phyloP scores from a whole-genome alignment of 257 asterid genomes.

The Verbascum thapsus region DNA sequence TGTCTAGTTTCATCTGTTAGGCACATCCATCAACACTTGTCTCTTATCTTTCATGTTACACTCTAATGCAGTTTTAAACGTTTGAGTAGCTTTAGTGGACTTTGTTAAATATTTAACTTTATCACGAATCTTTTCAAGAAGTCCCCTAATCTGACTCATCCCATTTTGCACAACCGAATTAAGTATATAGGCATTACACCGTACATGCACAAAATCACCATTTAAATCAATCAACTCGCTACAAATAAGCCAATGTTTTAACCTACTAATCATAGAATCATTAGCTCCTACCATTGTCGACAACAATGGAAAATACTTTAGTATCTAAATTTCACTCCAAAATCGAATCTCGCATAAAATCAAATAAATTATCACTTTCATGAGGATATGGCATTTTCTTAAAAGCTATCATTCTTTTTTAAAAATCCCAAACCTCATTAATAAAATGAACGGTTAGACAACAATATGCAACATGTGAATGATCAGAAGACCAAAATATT shows the following conservation, averaged over 20 bases:
- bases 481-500: neutral
- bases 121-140: neutral
- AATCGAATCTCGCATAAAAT: neutral
- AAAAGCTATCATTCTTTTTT: neutral
- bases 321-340: neutral
- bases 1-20: neutral
- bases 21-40: neutral
- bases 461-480: neutral
- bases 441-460: constrained; percentile 1
- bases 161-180: neutral
- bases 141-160: neutral
- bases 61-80: neutral
- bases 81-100: neutral
- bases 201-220: neutral
- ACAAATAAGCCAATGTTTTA: too few relatives aligned
- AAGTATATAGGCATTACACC: neutral
- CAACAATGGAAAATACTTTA: neutral
- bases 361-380: neutral
- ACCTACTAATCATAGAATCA: too few relatives aligned
- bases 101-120: too few relatives aligned
- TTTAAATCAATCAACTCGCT: neutral
- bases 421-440: neutral
- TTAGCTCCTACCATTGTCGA: neutral
- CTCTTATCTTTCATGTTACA: too few relatives aligned
- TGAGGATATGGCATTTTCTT: neutral